Base-by-base conservation (phyloP, 495 filamentous ascomycete genomes). In the Pyronema domesticum region DNA sequence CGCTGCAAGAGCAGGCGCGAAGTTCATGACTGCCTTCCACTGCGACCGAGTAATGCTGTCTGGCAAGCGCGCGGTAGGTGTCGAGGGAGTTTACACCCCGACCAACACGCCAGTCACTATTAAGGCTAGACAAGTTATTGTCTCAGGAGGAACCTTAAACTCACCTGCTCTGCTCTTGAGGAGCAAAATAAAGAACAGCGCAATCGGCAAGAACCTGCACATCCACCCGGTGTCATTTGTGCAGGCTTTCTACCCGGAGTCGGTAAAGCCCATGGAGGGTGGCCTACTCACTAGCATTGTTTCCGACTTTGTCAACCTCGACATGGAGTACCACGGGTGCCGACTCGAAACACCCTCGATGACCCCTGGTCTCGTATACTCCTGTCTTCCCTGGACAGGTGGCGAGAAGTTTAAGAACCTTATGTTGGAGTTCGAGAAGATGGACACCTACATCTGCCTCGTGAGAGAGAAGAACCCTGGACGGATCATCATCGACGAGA, bases 151-250 rank as follows among this genome's bases (percentile, higher is more conserved):
- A 6, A 75, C 79, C 1, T 68, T 95, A 46, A 74, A 85, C 52
- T 84, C 78, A 53, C 89, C 89, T 96, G 6, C 70, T 95, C 68
- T 80, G 58, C 82, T 80, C 33, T 89, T 84, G 54, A 84, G 86
- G 58, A 19, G 34, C 60, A 45, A 56, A 56, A 13, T 57, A 54
- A 56, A 17, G 47, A 53, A 36, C 23, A 23, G 7, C 17, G n/a
- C 44, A 23, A 83, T 96, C 57, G 89, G 89, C n/a, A 77, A 74
- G 14, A 82, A 94, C 61, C 79, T 96, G 4, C 69, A 93, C 59
- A 64, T 89, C 6, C 89, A 96, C 58, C 89, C 89, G 3, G 80
- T 80, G 5, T 71, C 74, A 42, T 60, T 80, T 5, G 60, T 80
- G 14, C 72, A 68, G 2, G 85, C 75, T 11, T 68, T 80, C 10